Percentiles rank a stretch among this genome's conserved stretches.
Conservation (phyloP, 495 filamentous ascomycete genomes). For the Evansstolkia leycettana region DNA sequence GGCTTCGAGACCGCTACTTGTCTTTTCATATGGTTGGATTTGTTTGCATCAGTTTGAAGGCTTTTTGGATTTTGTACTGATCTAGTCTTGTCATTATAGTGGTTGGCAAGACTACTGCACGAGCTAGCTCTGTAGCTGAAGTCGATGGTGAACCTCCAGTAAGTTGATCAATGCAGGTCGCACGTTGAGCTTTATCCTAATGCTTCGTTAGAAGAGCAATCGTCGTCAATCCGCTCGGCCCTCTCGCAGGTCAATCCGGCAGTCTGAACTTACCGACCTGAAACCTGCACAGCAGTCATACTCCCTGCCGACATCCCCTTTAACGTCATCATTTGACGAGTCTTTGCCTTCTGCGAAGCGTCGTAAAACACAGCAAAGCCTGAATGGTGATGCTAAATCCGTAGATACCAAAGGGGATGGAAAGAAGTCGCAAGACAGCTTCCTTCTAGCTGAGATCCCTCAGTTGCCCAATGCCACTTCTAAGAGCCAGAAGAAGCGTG, state of each 20-base stretch:
- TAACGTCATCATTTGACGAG: slow-evolving; percentile 15
- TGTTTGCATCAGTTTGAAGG: too few relatives aligned
- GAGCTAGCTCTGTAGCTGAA: slow-evolving; percentile 8
- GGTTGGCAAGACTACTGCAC: slow-evolving; percentile 13
- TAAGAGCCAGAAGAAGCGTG: too few relatives aligned
- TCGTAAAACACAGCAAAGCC: slow-evolving; percentile 10
- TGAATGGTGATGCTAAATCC: slow-evolving; percentile 5
- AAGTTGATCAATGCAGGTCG: background rate
- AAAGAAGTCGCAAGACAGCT: background rate
- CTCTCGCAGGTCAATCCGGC: slow-evolving; percentile 9
- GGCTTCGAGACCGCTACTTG: too few relatives aligned
- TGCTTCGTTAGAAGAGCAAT: too few relatives aligned
- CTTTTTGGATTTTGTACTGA: too few relatives aligned
- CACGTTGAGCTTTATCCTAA: too few relatives aligned
- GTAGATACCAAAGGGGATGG: slow-evolving; percentile 1
- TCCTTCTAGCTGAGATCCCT: too few relatives aligned
- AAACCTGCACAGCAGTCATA: slow-evolving; percentile 11
- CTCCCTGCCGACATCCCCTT: slow-evolving; percentile 14
- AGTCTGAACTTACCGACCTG: slow-evolving; percentile 7
- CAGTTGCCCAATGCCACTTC: background rate
- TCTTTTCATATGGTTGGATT: too few relatives aligned
- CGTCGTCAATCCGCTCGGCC: slow-evolving; percentile 14
- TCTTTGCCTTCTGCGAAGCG: slow-evolving; percentile 15
- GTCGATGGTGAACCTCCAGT: slow-evolving; percentile 8
- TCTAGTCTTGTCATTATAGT: too few relatives aligned